Percentiles rank a stretch among this genome's conserved stretches.
Evolutionary conservation across 768 basidiomycete genomes (phyloP).

Genomic region (Mycena olivaceomarginata): DNA sequence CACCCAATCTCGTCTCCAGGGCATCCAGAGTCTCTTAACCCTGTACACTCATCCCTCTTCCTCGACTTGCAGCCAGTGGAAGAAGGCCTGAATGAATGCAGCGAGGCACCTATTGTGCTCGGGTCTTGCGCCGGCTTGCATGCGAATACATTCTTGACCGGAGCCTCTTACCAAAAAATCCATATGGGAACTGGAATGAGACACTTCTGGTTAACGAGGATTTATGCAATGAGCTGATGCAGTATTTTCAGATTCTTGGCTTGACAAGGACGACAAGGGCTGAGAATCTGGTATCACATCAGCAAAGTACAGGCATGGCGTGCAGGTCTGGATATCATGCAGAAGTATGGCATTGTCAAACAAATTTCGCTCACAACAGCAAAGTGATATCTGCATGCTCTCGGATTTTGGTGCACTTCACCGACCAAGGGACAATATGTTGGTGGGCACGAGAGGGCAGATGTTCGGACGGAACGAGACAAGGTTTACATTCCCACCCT

Average conservation of each 20-base stretch:
- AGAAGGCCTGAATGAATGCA: too few relatives aligned
- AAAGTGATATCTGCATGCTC: neutral
- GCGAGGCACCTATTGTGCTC: too few relatives aligned
- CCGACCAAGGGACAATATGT: neutral
- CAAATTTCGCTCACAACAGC: neutral
- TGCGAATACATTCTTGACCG: too few relatives aligned
- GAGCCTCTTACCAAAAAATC: too few relatives aligned
- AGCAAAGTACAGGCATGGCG: neutral
- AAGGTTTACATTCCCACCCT: conserved; percentile 44
- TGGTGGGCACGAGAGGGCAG: neutral
- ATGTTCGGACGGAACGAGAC: conserved; percentile 16
- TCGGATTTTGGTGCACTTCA: neutral
- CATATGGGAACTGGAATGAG: neutral
- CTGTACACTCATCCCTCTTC: too few relatives aligned
- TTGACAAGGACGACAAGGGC: neutral
- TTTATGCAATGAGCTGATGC: neutral
- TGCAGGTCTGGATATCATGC: neutral
- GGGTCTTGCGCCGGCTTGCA: too few relatives aligned
- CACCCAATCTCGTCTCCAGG: too few relatives aligned
- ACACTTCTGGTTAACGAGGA: conserved; percentile 5
- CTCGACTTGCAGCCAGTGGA: too few relatives aligned
- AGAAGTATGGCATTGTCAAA: neutral
- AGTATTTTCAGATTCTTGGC: conserved; percentile 31
- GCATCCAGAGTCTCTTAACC: too few relatives aligned
- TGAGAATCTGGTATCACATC: neutral